phyloP scores from a whole-genome alignment of 2,329 filamentous ascomycete genomes.

The Fusarium sublunatum region DNA sequence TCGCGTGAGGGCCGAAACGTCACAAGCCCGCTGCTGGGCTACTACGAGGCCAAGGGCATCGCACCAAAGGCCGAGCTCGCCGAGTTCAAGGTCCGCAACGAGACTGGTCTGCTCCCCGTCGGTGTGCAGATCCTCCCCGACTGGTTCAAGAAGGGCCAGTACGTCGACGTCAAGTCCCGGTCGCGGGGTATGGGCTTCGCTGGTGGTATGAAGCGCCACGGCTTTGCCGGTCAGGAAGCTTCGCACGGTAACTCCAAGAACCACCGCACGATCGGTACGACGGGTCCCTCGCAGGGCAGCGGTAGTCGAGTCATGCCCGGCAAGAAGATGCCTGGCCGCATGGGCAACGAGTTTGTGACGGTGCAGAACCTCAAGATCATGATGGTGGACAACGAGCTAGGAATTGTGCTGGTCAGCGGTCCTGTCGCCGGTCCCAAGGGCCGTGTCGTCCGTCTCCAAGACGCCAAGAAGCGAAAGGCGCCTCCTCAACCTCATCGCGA shows the following conservation, averaged over 20 bases:
- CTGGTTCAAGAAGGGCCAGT: conserved; percentile 92
- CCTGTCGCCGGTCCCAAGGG: conserved; percentile 90
- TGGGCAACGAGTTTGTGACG: conserved; percentile 91
- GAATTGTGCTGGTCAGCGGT: conserved; percentile 88
- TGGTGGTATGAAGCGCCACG: conserved; percentile 97
- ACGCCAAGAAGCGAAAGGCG: conserved; percentile 85
- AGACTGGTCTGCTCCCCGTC: conserved; percentile 77
- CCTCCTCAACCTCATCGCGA: conserved; percentile 62
- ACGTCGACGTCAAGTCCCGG: conserved; percentile 83
- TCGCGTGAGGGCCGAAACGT: conserved; percentile 79
- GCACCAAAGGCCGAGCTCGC: conserved; percentile 84
- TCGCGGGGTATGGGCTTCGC: conserved; percentile 92
- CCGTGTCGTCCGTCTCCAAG: conserved; percentile 84
- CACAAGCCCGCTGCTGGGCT: conserved; percentile 84
- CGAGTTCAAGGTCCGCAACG: conserved; percentile 86
- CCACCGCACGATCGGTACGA: conserved; percentile 91
- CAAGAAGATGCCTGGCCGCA: conserved; percentile 97
- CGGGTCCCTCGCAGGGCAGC: conserved; percentile 88
- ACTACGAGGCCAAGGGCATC: conserved; percentile 84
- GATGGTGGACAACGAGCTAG: conserved; percentile 86
- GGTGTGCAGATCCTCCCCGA: conserved; percentile 83
- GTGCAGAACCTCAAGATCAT: conserved; percentile 92
- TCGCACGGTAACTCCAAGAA: conserved; percentile 96
- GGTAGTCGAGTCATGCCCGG: conserved; percentile 93
- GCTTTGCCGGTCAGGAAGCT: conserved; percentile 87